These are phyloP conservation scores for Escallonia herrerae DNA, from an alignment of 129 eudicot genomes.

Conservation along the genomic window DNA sequence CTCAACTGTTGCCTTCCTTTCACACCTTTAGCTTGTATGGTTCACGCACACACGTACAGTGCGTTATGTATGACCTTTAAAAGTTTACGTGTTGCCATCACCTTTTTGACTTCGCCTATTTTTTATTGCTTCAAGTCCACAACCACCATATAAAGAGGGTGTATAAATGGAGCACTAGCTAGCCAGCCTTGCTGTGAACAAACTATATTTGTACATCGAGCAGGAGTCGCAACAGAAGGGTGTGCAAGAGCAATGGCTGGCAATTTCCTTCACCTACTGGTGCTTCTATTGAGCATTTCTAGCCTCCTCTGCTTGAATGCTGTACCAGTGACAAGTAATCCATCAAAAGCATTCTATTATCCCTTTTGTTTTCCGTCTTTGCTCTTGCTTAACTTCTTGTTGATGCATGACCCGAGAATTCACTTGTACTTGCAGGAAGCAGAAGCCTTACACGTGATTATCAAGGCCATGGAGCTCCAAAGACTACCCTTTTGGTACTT, in stretches of 20 bases:
- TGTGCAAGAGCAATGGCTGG: conserved; percentile 32
- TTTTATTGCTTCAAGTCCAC: conserved; percentile 29
- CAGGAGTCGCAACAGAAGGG: background rate
- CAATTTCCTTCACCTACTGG: conserved; percentile 23
- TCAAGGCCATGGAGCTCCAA: conserved; percentile 13
- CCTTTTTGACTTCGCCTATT: conserved; percentile 16
- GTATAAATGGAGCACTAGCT: conserved; percentile 27
- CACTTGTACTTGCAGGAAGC: conserved; percentile 32
- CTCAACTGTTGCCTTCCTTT: too few relatives aligned
- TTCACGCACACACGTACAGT: too few relatives aligned
- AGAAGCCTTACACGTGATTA: conserved; percentile 28
- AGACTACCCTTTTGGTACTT: conserved; percentile 28
- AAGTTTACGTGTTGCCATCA: background rate
- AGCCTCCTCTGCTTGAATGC: conserved; percentile 27
- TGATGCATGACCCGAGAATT: background rate
- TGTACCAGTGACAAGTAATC: conserved; percentile 56
- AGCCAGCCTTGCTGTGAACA: background rate
- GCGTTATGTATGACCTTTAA: background rate
- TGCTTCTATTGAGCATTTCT: conserved; percentile 29
- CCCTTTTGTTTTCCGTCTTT: background rate
- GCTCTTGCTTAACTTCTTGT: background rate
- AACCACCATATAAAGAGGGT: background rate
- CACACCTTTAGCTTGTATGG: too few relatives aligned
- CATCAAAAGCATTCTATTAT: background rate
- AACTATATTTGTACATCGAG: too few relatives aligned